Base-by-base conservation (phyloP, 1,284 basidiomycete genomes). In the Leccinum griseonigrum region DNA sequence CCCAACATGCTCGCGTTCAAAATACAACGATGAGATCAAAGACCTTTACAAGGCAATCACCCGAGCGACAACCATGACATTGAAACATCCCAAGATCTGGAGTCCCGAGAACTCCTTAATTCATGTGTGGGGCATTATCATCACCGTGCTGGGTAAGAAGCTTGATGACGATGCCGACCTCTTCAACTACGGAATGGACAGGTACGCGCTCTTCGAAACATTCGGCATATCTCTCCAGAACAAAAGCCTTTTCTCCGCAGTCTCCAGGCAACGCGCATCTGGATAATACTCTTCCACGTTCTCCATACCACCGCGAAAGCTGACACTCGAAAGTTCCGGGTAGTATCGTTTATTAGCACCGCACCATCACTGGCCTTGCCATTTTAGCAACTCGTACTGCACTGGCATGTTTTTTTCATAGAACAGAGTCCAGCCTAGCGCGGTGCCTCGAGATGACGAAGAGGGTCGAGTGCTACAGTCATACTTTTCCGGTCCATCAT, bases 211-310 rank as follows among this genome's bases (percentile, higher is more conserved):
- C 14, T 50, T 51, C 22, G 10, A 34, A n/a, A 2, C 29, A 9
- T 9, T 40, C 38, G 2, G 9, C 16, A 10, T 36, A 3, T 32
- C 2, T 22, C 8, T 36, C 16, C 9, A n/a, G 10, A 40, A 10
- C 9, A 2, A n/a, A 56, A 13, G 43, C 32, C 14, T 11, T 40
- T n/a, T 29, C 14, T 60, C 13, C 13, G 0, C 31, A 81, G 81
- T 65, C 61, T 81, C 28, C 77, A 78, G 64, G 81, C 77, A 3
- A 79, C 77, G 0, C 77, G 76, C 68, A 79, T 82, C 31, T 74
- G 78, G 8, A 77, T 77, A 58, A 72, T 74, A 4, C 66, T 83
- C 43, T 63, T 78, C 4, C 66, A 69, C 3, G 76, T 74, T 8
- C 63, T 80, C 4, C 67, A 69, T 11, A 66, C 56, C 7, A 65